These are phyloP conservation scores for Olyra latifolia DNA, from an alignment of 176 grass and related monocot species.

Conservation along the genomic window DNA sequence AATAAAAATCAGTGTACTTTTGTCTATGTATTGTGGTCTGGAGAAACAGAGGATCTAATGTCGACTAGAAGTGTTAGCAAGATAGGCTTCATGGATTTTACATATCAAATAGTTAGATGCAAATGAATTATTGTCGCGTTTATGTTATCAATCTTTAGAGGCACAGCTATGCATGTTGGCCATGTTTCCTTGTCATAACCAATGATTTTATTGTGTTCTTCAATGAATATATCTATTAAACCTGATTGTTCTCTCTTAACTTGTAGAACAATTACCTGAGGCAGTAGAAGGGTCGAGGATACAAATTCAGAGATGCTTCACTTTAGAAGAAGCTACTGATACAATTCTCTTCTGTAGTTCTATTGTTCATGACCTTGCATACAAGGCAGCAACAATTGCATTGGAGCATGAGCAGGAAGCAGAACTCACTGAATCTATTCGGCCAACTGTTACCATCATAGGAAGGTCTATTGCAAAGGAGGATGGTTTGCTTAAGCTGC, in stretches of 20 bases:
- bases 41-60: constrained; percentile 7
- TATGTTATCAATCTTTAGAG: background rate
- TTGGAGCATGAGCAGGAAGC: constrained; percentile 59
- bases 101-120: background rate
- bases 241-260: constrained; percentile 12
- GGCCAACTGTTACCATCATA: constrained; percentile 42
- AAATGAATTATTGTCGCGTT: background rate
- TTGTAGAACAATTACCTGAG: constrained; percentile 44
- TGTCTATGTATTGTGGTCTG: background rate
- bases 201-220: constrained; percentile 18
- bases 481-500: constrained; percentile 38
- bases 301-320: constrained; percentile 68
- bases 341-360: constrained; percentile 89
- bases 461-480: constrained; percentile 39
- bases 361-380: constrained; percentile 76
- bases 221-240: constrained; percentile 20
- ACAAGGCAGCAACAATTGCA: constrained; percentile 72
- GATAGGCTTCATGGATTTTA: background rate
- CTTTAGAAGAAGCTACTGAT: constrained; percentile 85
- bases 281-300: constrained; percentile 45
- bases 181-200: constrained; percentile 9
- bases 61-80: background rate
- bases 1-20: background rate
- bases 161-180: background rate
- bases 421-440: constrained; percentile 6